Evolutionary conservation across 345 rosid genomes (phyloP), one percentile per base, ranked within the genome.

Genomic region (Clarkia xantiana): DNA sequence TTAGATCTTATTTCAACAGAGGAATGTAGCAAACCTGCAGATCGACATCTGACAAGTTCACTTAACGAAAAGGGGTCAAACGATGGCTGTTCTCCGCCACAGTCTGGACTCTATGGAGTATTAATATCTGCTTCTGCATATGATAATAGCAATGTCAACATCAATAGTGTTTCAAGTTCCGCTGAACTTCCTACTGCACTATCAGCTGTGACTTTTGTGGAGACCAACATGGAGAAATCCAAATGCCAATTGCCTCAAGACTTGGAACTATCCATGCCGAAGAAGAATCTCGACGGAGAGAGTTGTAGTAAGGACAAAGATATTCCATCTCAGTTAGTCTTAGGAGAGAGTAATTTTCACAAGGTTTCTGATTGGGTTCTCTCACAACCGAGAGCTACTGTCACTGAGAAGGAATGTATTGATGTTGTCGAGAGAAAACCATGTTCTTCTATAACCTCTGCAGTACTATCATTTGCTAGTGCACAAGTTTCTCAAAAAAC

Each of bases 31-130:
- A 4, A 49, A 36, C 53, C n/a, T 15, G 22, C 44, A 52, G 54
- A 53, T 51, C 42, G 52, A 53, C 42, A 45, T 52, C 47, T 40
- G 11, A 40, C 65, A 44, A 38, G 45, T 61, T 41, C 40, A 39
- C 40, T 56, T 44, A 56, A 56, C 20, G 18, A 17, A 44, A 67
- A 56, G 41, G 63, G 77, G 64, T 71, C 62, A 60, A 63, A 63
- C 11, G 36, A 47, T 36, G 43, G 40, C 54, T 39, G 47, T 46
- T 60, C 72, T 42, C 59, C 73, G 52, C 17, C 41, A 51, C 62
- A 49, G 51, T 67, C 67, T 34, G 52, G 67, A 53, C 55, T 50
- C 58, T 42, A 45, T 51, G 61, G 62, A 65, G 65, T 67, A 69
- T 51, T 53, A 29, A 63, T 53, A 56, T 64, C 53, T 43, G 46